Evolutionary conservation across 108 stramenopile species (phyloP).

Genomic region (Mediolabrus comicus): DNA sequence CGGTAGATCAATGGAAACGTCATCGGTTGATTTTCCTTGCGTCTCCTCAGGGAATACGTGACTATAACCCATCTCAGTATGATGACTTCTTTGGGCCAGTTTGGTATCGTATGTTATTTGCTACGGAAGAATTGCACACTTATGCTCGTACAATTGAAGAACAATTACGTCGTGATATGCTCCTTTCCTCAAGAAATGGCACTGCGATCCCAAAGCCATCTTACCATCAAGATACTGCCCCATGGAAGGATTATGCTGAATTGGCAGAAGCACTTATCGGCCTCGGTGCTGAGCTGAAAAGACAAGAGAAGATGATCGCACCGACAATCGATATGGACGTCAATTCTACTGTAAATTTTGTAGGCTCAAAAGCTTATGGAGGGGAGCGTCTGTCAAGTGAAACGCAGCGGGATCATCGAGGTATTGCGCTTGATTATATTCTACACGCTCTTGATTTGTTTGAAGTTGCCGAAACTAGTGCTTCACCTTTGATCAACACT

Average conservation of each 20-base stretch:
- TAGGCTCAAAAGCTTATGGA: constrained; percentile 49
- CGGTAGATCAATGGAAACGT: constrained; percentile 62
- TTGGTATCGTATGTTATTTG: constrained; percentile 33
- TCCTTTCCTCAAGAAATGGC: neutral
- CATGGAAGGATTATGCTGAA: constrained; percentile 65
- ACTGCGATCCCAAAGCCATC: constrained; percentile 1
- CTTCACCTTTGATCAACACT: constrained; percentile 7
- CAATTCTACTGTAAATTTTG: constrained; percentile 47
- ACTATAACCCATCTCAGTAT: constrained; percentile 12
- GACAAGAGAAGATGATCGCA: constrained; percentile 6
- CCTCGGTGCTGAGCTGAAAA: constrained; percentile 45
- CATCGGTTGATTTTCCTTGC: constrained; percentile 49
- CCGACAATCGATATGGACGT: constrained; percentile 1
- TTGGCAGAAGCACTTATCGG: constrained; percentile 64
- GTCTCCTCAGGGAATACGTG: constrained; percentile 21
- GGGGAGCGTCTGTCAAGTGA: constrained; percentile 39
- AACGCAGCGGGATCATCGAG: constrained; percentile 52
- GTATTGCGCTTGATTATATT: constrained; percentile 57
- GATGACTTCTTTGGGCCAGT: constrained; percentile 31
- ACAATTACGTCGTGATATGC: constrained; percentile 23
- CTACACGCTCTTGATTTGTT: constrained; percentile 61
- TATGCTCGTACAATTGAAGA: constrained; percentile 21
- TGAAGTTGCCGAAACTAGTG: constrained; percentile 34
- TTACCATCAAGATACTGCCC: constrained; percentile 20
- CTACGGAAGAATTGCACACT: constrained; percentile 10